Percentiles rank a stretch among this genome's conserved stretches.
phyloP scores from a whole-genome alignment of 2,329 filamentous ascomycete species.

The Dothiorella sarmentorum region DNA sequence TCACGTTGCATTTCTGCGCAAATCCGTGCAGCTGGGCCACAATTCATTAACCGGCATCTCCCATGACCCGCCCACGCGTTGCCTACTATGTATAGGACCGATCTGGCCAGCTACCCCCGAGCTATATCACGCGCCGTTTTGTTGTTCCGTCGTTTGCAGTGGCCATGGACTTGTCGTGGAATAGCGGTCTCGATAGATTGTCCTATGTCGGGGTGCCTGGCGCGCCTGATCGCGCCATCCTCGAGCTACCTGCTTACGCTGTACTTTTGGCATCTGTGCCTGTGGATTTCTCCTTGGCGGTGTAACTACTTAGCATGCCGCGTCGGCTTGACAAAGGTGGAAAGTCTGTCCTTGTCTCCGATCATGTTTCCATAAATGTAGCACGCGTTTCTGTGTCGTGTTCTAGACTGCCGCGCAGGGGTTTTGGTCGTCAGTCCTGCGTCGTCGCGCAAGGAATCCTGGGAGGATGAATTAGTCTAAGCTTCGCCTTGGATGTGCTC shows the following conservation, averaged over 20 bases:
- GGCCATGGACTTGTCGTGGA: not conserved
- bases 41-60: not conserved
- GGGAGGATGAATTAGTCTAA: not conserved
- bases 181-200: constrained; percentile 10
- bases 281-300: not conserved
- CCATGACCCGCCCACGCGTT: not conserved
- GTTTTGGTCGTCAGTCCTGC: not conserved
- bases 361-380: not conserved
- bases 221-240: constrained; percentile 9
- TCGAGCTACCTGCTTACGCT: constrained; percentile 4
- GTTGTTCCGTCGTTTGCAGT: not conserved
- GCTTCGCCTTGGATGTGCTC: not conserved
- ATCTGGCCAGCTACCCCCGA: too few relatives aligned
- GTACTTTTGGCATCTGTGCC: not conserved
- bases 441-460: not conserved
- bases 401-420: not conserved
- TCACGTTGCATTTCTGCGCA: not conserved
- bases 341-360: too few relatives aligned
- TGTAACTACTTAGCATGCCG: too few relatives aligned
- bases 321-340: not conserved
- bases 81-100: too few relatives aligned
- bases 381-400: not conserved
- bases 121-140: not conserved
- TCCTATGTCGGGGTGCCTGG: not conserved
- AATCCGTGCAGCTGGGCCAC: not conserved